These are phyloP conservation scores for Pezicula neosporulosa DNA, from an alignment of 2,329 filamentous ascomycete genomes.

Conservation along the genomic window DNA sequence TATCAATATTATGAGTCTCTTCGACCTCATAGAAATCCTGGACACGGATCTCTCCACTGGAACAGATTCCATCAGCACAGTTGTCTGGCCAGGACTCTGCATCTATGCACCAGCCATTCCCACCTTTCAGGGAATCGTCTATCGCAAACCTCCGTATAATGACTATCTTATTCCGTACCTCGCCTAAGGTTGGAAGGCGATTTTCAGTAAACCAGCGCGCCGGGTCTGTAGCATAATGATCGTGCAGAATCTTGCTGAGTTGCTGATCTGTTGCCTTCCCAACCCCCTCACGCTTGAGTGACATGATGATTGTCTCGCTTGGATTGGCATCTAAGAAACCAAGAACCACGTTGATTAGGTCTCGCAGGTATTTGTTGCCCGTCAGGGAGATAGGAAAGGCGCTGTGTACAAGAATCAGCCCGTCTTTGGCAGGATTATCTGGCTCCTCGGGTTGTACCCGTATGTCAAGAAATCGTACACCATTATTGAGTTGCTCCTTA, in stretches of 20 bases:
- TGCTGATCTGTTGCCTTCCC: conserved; percentile 78
- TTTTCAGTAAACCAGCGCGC: conserved; percentile 77
- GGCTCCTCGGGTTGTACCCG: conserved; percentile 67
- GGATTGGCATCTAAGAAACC: conserved; percentile 75
- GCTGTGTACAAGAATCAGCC: conserved; percentile 80
- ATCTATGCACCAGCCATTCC: conserved; percentile 59
- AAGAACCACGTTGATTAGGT: conserved; percentile 68
- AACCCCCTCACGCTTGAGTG: conserved; percentile 85
- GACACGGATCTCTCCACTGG: conserved; percentile 72
- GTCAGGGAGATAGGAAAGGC: conserved; percentile 85
- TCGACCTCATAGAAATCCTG: conserved; percentile 94
- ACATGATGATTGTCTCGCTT: conserved; percentile 79
- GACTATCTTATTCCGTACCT: conserved; percentile 78
- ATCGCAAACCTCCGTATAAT: conserved; percentile 78
- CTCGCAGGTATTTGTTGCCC: conserved; percentile 73
- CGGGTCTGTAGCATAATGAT: conserved; percentile 62
- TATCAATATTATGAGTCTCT: conserved; percentile 69
- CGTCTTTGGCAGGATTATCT: conserved; percentile 55
- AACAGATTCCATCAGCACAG: conserved; percentile 68
- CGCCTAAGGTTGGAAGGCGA: conserved; percentile 72
- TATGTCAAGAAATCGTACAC: conserved; percentile 92
- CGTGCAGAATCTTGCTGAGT: conserved; percentile 68
- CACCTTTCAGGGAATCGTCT: conserved; percentile 48
- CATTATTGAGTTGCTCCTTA: conserved; percentile 77
- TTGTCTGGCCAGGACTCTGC: conserved; percentile 81